Base-by-base conservation (phyloP, 2,329 filamentous ascomycete genomes). In the Aulographum hederae region DNA sequence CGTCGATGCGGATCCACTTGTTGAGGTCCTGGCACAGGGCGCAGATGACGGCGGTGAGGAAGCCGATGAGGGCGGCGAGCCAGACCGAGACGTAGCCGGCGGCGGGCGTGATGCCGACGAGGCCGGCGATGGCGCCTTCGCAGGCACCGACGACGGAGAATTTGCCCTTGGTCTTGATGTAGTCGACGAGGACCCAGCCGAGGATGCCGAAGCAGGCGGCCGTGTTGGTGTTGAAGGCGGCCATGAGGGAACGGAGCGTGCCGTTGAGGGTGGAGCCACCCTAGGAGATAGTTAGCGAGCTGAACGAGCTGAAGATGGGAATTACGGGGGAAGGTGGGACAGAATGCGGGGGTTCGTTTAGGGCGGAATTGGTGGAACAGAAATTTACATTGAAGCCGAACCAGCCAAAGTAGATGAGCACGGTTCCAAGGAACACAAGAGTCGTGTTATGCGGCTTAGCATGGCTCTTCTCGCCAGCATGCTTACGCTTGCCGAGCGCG, bases 401-500 rank as follows among this genome's bases (percentile, higher is more conserved):
- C 65, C 65, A 69, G 6, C 63, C 69, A 37, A 74, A 72, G 69
- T 70, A 76, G 37, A 76, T 73, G 26, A 76, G 53, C 2, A 72
- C 56, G 1, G 70, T 76, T 2, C 71, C 71, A 2, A 76, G 57
- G 40, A 69, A 71, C 40, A 76, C 68, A 1, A 76, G 58, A 1
- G 68, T 64, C 1, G 69, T 65, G 46, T 73, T 75, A 45, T 76
- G 70, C 2, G 69, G 63, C 45, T 67, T 70, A 36, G 57, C 53
- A 40, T 65, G 61, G 17, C 55, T 50, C 37, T 59, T 55, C 33
- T 62, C 57, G 30, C 60, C 58, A 26, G 53, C 52, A 35, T 61
- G 54, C 37, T 57, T 57, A 28, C 70, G 60, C 41, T 70, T 70
- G 11, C 72, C 72, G 1, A 76, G 60, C 35, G 73, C 63, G 27